phyloP scores from a whole-genome alignment of 1,284 basidiomycete species.

The Leccinum subspadiceum region DNA sequence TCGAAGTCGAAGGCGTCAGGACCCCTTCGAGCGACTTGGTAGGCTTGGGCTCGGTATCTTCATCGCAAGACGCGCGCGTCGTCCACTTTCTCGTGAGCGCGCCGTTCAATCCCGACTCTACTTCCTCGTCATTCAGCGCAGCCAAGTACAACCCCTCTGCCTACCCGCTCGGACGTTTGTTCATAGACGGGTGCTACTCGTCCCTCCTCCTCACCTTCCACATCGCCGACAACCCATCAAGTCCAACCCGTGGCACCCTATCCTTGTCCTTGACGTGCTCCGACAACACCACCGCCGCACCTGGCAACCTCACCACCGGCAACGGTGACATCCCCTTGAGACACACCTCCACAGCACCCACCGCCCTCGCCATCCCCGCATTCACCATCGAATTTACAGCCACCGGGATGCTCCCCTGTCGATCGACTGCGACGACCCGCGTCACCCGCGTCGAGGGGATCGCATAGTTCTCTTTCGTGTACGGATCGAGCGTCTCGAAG shows the following conservation, averaged over 20 bases:
- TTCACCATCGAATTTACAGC: slow-evolving; percentile 91
- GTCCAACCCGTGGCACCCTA: slow-evolving; percentile 37
- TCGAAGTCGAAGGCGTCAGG: slow-evolving; percentile 17
- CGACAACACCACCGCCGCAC: slow-evolving; percentile 54
- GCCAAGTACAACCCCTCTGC: slow-evolving; percentile 77
- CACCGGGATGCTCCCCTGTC: slow-evolving; percentile 82
- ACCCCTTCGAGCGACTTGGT: not conserved
- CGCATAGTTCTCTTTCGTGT: slow-evolving; percentile 91
- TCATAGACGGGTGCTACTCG: slow-evolving; percentile 83
- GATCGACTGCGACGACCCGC: slow-evolving; percentile 86
- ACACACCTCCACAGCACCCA: slow-evolving; percentile 70
- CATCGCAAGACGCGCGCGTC: slow-evolving; percentile 37
- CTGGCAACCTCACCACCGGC: slow-evolving; percentile 67
- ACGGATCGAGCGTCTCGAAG: slow-evolving; percentile 94
- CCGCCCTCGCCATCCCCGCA: slow-evolving; percentile 64
- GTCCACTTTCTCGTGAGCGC: slow-evolving; percentile 78
- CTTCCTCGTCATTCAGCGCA: slow-evolving; percentile 48
- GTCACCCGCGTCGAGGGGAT: slow-evolving; percentile 95
- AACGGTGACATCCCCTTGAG: slow-evolving; percentile 62
- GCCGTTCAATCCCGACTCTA: slow-evolving; percentile 68
- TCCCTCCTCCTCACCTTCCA: slow-evolving; percentile 66
- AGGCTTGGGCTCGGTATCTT: slow-evolving; percentile 14
- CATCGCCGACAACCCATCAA: slow-evolving; percentile 14
- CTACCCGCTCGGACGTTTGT: slow-evolving; percentile 79
- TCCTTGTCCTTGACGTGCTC: slow-evolving; percentile 39